A percentile compares a stretch with the other conserved stretches of the same genome.
Evolutionary conservation across 2,329 filamentous ascomycete genomes (phyloP).

Genomic region (Neonectria magnoliae): DNA sequence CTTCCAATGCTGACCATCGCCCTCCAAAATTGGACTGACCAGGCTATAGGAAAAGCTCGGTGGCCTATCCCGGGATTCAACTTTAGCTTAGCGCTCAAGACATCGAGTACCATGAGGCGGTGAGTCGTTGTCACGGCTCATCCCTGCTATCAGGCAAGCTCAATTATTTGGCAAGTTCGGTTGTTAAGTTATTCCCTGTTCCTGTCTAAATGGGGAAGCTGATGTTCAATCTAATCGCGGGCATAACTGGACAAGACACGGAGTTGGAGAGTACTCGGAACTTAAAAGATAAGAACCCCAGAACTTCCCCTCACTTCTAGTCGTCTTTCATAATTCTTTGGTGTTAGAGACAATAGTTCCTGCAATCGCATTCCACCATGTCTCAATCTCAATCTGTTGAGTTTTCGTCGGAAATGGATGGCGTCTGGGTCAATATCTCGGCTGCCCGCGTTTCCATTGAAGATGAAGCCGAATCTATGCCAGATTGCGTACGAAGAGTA

Average conservation of each 20-base stretch:
- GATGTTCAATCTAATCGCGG: not conserved
- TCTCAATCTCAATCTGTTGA: constrained; percentile 8
- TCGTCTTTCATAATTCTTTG: not conserved
- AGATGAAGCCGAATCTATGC: constrained; percentile 46
- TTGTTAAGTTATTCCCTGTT: not conserved
- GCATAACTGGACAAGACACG: not conserved
- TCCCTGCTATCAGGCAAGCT: not conserved
- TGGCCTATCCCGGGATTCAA: too few species aligned
- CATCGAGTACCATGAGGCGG: too few species aligned
- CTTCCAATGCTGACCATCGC: too few species aligned
- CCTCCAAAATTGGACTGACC: too few species aligned
- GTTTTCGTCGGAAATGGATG: constrained; percentile 20
- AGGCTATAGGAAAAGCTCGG: too few species aligned
- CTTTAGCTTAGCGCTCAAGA: too few species aligned
- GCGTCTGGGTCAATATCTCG: constrained; percentile 22
- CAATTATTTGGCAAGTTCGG: not conserved
- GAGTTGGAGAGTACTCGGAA: constrained; percentile 1
- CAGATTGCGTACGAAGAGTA: constrained; percentile 56
- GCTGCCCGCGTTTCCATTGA: not conserved
- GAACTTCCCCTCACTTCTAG: constrained; percentile 20
- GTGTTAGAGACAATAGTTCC: not conserved
- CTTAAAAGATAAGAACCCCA: constrained; percentile 7
- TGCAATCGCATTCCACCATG: constrained; percentile 9
- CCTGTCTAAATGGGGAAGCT: constrained; percentile 11
- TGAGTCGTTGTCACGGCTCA: not conserved